Percentiles rank a stretch among this genome's conserved stretches.
Evolutionary conservation across 1,284 basidiomycete species (phyloP).

Genomic region (Moniliophthora roreri): DNA sequence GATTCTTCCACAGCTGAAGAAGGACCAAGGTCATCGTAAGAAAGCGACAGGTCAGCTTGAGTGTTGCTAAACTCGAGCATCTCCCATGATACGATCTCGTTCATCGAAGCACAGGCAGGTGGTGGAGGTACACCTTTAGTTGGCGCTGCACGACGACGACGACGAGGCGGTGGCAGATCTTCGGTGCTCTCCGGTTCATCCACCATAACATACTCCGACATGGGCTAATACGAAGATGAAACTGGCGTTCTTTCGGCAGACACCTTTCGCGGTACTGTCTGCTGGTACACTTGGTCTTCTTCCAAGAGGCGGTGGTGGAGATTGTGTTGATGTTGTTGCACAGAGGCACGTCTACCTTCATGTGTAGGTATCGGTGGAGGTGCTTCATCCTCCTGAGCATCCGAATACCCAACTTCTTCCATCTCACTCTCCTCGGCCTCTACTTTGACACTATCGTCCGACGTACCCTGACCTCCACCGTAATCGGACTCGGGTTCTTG

Average conservation of each 20-base stretch:
- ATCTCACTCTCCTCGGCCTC: constrained; percentile 69
- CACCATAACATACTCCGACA: constrained; percentile 53
- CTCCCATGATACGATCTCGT: constrained; percentile 50
- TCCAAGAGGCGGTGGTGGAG: constrained; percentile 29
- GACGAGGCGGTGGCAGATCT: constrained; percentile 32
- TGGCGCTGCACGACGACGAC: too few relatives aligned
- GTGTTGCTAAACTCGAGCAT: constrained; percentile 32
- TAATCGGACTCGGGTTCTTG: constrained; percentile 44
- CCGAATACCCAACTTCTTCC: constrained; percentile 60
- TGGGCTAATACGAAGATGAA: constrained; percentile 15
- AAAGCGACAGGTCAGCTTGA: constrained; percentile 34
- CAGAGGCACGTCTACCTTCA: constrained; percentile 26
- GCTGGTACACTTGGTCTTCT: constrained; percentile 34
- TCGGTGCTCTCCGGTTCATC: constrained; percentile 43
- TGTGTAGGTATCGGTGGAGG: constrained; percentile 44
- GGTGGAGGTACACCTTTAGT: constrained; percentile 35
- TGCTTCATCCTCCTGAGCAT: constrained; percentile 50
- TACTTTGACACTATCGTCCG: constrained; percentile 60
- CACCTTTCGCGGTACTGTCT: constrained; percentile 29
- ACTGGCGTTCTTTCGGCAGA: constrained; percentile 32
- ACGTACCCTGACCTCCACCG: constrained; percentile 36
- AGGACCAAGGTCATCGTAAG: constrained; percentile 44
- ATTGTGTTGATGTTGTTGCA: constrained; percentile 9
- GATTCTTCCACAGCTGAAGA: constrained; percentile 16
- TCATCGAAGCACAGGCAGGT: constrained; percentile 31